Percentiles rank a stretch among this genome's conserved stretches.
These are phyloP conservation scores for Cladorrhinum sp. DNA, from an alignment of 2,329 filamentous ascomycete species.

Conservation along the genomic window DNA sequence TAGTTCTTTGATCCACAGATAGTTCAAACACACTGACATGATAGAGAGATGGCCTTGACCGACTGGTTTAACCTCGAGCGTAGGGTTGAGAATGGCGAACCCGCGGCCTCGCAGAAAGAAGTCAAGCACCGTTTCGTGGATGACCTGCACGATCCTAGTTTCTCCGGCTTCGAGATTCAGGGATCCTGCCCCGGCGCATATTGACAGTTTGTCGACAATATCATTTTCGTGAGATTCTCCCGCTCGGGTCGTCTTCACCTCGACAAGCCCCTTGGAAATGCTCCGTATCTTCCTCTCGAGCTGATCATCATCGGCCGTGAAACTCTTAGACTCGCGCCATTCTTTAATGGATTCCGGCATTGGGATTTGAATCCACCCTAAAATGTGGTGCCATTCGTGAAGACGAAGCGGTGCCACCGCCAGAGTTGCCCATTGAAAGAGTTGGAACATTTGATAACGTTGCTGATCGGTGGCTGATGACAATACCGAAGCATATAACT, in stretches of 20 bases:
- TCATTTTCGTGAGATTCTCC: slow-evolving; percentile 9
- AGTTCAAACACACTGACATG: slow-evolving; percentile 15
- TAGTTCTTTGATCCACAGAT: slow-evolving; percentile 14
- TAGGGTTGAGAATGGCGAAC: background rate
- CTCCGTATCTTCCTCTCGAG: slow-evolving; percentile 12
- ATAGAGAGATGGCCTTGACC: slow-evolving; percentile 14
- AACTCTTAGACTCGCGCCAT: slow-evolving; percentile 13
- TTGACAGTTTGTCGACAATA: background rate
- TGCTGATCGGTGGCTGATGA: background rate
- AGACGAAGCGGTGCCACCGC: slow-evolving; percentile 11
- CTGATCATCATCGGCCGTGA: slow-evolving; percentile 11
- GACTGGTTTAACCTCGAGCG: background rate
- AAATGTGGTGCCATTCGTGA: slow-evolving; percentile 21
- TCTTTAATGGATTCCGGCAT: slow-evolving; percentile 8
- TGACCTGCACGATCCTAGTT: slow-evolving; percentile 12
- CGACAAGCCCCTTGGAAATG: slow-evolving; percentile 15
- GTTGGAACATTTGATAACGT: background rate
- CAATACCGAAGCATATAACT: background rate
- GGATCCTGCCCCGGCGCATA: slow-evolving; percentile 15
- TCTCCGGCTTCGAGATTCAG: slow-evolving; percentile 7
- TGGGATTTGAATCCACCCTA: slow-evolving; percentile 12
- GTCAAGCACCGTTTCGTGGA: slow-evolving; percentile 16
- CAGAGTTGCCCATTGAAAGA: slow-evolving; percentile 21
- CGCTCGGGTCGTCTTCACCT: slow-evolving; percentile 15
- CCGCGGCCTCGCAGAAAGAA: slow-evolving; percentile 6